Conservation (phyloP, 148 eudicot genomes). For the Chenopodium suecicum region DNA sequence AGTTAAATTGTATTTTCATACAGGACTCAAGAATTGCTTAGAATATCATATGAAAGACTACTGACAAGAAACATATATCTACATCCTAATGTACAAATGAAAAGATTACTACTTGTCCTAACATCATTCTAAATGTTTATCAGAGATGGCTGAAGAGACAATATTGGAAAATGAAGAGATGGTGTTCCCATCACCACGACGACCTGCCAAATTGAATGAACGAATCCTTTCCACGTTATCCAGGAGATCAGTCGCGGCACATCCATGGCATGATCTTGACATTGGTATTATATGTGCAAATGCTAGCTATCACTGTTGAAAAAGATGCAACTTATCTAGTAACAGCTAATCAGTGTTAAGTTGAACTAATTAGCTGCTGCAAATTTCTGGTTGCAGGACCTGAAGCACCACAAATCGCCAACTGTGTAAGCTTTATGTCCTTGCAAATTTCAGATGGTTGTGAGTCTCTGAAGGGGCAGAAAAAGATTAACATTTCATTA, state of each 20-base stretch:
- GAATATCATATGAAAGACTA: background rate
- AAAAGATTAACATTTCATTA: background rate
- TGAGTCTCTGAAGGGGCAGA: background rate
- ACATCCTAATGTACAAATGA: background rate
- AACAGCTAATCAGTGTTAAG: background rate
- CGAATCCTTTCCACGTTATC: slow-evolving; percentile 68
- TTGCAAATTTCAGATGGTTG: background rate
- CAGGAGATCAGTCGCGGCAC: slow-evolving; percentile 71
- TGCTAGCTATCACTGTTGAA: background rate
- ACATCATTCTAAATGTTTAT: background rate
- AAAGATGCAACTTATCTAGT: background rate
- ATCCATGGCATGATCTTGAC: slow-evolving; percentile 90
- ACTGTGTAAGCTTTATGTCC: slow-evolving; percentile 43
- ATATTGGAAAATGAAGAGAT: slow-evolving; percentile 22
- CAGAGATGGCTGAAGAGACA: slow-evolving; percentile 28
- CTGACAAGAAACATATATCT: background rate
- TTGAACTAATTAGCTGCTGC: background rate
- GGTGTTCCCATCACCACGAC: slow-evolving; percentile 22
- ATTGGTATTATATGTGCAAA: slow-evolving; percentile 36
- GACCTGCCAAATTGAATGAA: slow-evolving; percentile 36
- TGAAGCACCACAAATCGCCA: slow-evolving; percentile 60
- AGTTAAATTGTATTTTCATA: background rate
- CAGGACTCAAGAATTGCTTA: too few species aligned
- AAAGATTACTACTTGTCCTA: background rate
- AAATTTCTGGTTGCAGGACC: slow-evolving; percentile 46